A percentile compares a stretch with the other conserved stretches of the same genome.
Conservation (phyloP, 2,329 filamentous ascomycete genomes). For the Cryphonectria japonica region DNA sequence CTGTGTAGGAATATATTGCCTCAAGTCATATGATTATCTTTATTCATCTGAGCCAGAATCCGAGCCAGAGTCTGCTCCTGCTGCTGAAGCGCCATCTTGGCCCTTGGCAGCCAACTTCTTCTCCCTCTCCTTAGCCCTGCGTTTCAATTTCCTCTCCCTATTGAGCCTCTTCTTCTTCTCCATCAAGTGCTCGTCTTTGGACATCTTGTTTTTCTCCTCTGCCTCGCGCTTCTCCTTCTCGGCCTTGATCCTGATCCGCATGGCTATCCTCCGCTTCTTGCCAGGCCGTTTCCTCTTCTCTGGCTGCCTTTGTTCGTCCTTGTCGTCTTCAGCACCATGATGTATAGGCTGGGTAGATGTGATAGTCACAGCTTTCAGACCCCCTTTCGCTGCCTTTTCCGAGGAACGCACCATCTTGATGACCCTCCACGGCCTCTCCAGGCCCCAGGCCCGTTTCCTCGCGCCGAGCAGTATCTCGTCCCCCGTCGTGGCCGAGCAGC, state of each 20-base stretch:
- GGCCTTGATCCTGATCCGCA: slow-evolving; percentile 50
- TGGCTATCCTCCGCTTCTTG: slow-evolving; percentile 61
- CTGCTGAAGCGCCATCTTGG: slow-evolving; percentile 10
- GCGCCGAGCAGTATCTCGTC: slow-evolving; percentile 54
- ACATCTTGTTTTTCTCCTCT: slow-evolving; percentile 44
- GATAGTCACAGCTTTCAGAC: slow-evolving; percentile 11
- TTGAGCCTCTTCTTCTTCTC: slow-evolving; percentile 68
- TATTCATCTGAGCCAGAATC: slow-evolving; percentile 17
- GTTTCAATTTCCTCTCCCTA: slow-evolving; percentile 61
- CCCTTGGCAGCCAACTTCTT: slow-evolving; percentile 45
- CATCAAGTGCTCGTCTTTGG: slow-evolving; percentile 59
- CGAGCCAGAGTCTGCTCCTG: slow-evolving; percentile 16
- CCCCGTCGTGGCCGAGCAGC: slow-evolving; percentile 53
- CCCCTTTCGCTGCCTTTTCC: slow-evolving; percentile 22
- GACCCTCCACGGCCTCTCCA: slow-evolving; percentile 65
- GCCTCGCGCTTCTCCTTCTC: slow-evolving; percentile 46
- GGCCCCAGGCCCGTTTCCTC: slow-evolving; percentile 55
- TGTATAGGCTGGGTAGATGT: slow-evolving; percentile 10
- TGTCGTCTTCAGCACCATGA: slow-evolving; percentile 23
- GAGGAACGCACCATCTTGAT: slow-evolving; percentile 44
- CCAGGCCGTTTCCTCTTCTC: slow-evolving; percentile 52
- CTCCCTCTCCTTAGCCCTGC: slow-evolving; percentile 60
- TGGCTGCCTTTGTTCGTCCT: slow-evolving; percentile 25
- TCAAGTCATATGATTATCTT: neutral
- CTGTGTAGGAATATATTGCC: neutral